These are phyloP conservation scores for Periconia digitata DNA, from an alignment of 2,329 filamentous ascomycete genomes.

Conservation along the genomic window DNA sequence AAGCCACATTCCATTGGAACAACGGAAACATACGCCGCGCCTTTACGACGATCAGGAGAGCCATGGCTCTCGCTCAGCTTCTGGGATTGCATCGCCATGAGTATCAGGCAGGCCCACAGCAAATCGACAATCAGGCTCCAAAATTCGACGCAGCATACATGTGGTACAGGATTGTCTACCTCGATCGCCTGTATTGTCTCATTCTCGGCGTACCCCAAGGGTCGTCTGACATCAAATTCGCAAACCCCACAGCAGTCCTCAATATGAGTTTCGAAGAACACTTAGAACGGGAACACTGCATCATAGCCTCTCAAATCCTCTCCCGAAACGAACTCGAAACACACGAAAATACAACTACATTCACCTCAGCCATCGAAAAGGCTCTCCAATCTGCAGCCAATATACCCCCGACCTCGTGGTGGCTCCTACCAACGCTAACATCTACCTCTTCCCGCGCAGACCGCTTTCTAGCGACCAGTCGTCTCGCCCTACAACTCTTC, in stretches of 20 bases:
- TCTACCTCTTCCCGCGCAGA: neutral
- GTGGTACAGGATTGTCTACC: slow-evolving; percentile 3
- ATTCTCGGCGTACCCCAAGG: slow-evolving; percentile 6
- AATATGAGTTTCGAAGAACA: neutral
- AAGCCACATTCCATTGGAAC: slow-evolving; percentile 6
- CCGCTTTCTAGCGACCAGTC: slow-evolving; percentile 1
- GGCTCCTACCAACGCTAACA: slow-evolving; percentile 1
- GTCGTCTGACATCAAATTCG: neutral
- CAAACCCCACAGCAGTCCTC: neutral
- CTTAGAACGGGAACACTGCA: slow-evolving; percentile 2
- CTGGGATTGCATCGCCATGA: slow-evolving; percentile 2
- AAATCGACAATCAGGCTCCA: slow-evolving; percentile 1
- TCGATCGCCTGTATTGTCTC: slow-evolving; percentile 3
- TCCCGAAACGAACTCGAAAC: slow-evolving; percentile 2
- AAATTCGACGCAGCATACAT: slow-evolving; percentile 2
- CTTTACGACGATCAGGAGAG: slow-evolving; percentile 3
- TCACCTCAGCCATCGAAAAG: neutral
- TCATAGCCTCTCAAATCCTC: slow-evolving; percentile 4
- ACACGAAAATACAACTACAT: neutral
- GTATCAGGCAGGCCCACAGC: neutral
- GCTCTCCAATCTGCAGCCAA: neutral
- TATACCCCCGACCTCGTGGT: slow-evolving; percentile 1
- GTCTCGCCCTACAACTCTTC: neutral
- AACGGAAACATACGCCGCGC: slow-evolving; percentile 2
- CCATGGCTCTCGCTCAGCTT: slow-evolving; percentile 4